Evolutionary conservation across 208 protist genomes (phyloP).

Genomic region (Leishmania turanica): DNA sequence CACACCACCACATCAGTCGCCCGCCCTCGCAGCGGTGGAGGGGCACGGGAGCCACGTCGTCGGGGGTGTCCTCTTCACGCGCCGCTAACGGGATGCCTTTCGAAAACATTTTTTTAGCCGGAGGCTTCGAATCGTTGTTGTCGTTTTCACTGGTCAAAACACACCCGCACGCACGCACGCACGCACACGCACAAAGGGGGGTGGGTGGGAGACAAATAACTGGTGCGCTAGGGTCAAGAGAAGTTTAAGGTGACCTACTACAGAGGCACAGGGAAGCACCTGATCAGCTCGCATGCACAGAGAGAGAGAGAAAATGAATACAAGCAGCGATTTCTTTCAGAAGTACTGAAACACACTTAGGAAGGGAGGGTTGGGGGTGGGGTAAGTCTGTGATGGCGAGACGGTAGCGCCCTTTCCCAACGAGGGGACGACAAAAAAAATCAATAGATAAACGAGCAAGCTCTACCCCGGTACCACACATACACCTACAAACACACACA

Average conservation of each 20-base stretch:
- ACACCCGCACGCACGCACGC: background rate
- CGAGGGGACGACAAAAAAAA: background rate
- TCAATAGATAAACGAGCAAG: background rate
- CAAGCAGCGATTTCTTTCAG: too few relatives aligned
- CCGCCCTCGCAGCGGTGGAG: background rate
- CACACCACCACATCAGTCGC: conserved; percentile 41
- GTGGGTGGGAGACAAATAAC: too few relatives aligned
- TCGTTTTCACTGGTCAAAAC: background rate
- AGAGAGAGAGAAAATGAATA: too few relatives aligned
- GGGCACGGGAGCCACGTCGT: background rate
- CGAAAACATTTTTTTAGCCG: background rate
- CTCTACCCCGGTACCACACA: background rate
- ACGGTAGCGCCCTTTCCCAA: too few relatives aligned
- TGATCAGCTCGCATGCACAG: background rate
- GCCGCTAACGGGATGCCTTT: background rate
- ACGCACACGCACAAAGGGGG: background rate
- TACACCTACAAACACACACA: background rate
- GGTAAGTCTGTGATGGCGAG: too few relatives aligned
- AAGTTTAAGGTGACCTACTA: background rate
- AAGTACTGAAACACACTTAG: too few relatives aligned
- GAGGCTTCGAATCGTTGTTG: background rate
- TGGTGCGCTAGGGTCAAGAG: background rate
- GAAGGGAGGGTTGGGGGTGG: too few relatives aligned
- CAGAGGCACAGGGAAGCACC: background rate
- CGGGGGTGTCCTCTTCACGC: background rate